These are phyloP conservation scores for Plasmodium vinckei DNA, from an alignment of 169 alveolate genomes.

Conservation along the genomic window DNA sequence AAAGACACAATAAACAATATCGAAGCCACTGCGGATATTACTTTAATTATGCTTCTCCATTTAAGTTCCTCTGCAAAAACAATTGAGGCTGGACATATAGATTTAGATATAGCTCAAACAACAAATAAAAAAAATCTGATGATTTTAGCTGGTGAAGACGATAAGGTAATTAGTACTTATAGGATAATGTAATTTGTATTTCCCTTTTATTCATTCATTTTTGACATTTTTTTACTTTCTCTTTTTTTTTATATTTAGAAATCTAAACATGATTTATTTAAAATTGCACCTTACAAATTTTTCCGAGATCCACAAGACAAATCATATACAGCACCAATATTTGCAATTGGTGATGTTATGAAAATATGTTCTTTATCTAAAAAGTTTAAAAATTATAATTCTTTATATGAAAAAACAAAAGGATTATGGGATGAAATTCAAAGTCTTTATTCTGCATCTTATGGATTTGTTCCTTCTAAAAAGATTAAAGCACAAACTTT, in stretches of 20 bases:
- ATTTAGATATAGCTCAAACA: slow-evolving; percentile 11
- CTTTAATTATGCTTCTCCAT: slow-evolving; percentile 38
- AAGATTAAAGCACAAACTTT: slow-evolving; percentile 18
- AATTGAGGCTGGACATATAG: slow-evolving; percentile 28
- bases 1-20: slow-evolving; percentile 27
- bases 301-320: slow-evolving; percentile 46
- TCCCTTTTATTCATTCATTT: background rate
- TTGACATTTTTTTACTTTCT: background rate
- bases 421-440: slow-evolving; percentile 43
- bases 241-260: background rate
- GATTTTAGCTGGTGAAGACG: slow-evolving; percentile 16
- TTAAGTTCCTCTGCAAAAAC: slow-evolving; percentile 34
- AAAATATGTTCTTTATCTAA: slow-evolving; percentile 34
- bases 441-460: slow-evolving; percentile 40
- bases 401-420: slow-evolving; percentile 26
- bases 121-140: slow-evolving; percentile 15
- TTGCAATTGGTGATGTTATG: slow-evolving; percentile 56
- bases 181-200: background rate
- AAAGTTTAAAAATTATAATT: slow-evolving; percentile 19
- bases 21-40: slow-evolving; percentile 36
- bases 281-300: slow-evolving; percentile 55
- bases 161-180: slow-evolving; percentile 8
- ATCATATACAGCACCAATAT: slow-evolving; percentile 32
- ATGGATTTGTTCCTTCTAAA: slow-evolving; percentile 34
- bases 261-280: background rate